Evolutionary conservation across 129 eudicot species (phyloP).

Genomic region (Tagetes patula): DNA sequence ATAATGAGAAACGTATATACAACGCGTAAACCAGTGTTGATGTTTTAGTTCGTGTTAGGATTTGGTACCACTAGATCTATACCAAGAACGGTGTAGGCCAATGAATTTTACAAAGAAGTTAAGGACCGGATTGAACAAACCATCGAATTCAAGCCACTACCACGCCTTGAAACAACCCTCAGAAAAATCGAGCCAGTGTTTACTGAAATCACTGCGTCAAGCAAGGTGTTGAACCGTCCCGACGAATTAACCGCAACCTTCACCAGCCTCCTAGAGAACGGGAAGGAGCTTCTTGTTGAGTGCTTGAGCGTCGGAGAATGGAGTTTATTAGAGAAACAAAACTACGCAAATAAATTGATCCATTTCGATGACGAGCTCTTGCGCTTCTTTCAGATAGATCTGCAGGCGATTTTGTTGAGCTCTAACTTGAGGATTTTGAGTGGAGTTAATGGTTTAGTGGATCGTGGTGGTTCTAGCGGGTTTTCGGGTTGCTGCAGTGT

Average conservation of each 20-base stretch:
- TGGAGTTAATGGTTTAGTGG: not conserved
- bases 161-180: constrained; percentile 23
- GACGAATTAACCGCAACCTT: not conserved
- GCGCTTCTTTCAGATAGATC: constrained; percentile 17
- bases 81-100: too few species aligned
- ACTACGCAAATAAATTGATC: constrained; percentile 13
- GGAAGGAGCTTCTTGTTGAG: constrained; percentile 22
- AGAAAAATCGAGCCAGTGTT: not conserved
- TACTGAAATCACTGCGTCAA: not conserved
- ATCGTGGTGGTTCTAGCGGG: not conserved
- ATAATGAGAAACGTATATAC: too few species aligned
- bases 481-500: constrained; percentile 30
- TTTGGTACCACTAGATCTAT: too few species aligned
- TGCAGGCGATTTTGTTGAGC: not conserved
- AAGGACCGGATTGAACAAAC: not conserved
- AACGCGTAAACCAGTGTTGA: too few species aligned
- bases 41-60: too few species aligned
- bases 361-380: constrained; percentile 11
- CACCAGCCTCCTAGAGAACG: not conserved
- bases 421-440: not conserved
- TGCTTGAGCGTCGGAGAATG: constrained; percentile 17
- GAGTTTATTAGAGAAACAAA: not conserved
- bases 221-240: constrained; percentile 4
- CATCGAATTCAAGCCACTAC: not conserved
- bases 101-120: not conserved